phyloP scores from a whole-genome alignment of 129 eudicot genomes.

The Erigeron canadensis region DNA sequence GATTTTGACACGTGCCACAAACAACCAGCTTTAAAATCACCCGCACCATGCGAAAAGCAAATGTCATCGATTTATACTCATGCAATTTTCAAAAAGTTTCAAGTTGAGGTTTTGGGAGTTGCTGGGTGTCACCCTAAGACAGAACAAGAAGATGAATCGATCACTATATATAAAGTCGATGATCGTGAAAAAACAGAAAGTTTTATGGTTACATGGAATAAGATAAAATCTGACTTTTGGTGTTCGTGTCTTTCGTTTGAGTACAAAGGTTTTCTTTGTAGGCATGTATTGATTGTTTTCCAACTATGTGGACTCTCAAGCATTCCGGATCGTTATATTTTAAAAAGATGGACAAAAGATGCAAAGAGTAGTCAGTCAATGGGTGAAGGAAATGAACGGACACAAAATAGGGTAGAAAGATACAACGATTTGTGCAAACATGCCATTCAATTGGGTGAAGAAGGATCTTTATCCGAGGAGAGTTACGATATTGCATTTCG shows the following conservation, averaged over 20 bases:
- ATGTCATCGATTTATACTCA: constrained; percentile 37
- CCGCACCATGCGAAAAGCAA: constrained; percentile 43
- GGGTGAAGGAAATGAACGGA: constrained; percentile 10
- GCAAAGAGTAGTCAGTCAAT: constrained; percentile 28
- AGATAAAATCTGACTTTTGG: constrained; percentile 35
- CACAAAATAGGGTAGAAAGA: constrained; percentile 31
- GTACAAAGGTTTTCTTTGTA: constrained; percentile 36
- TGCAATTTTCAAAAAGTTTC: constrained; percentile 40
- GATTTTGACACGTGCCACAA: constrained; percentile 43
- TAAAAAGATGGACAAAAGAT: constrained; percentile 45
- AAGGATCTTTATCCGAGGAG: constrained; percentile 38
- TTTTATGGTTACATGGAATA: constrained; percentile 33
- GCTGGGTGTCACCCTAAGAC: constrained; percentile 38
- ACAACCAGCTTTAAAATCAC: constrained; percentile 44
- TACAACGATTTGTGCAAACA: constrained; percentile 43
- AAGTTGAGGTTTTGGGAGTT: constrained; percentile 37
- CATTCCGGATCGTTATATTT: constrained; percentile 33
- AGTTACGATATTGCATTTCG: constrained; percentile 40
- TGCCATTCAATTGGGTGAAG: constrained; percentile 38
- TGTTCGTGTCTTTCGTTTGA: constrained; percentile 45
- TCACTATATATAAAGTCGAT: constrained; percentile 17
- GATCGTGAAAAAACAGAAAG: constrained; percentile 26
- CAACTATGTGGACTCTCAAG: constrained; percentile 25
- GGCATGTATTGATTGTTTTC: constrained; percentile 35
- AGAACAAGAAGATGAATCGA: constrained; percentile 26